Evolutionary conservation across 129 eudicot genomes (phyloP).

Genomic region (Deinandra increscens): DNA sequence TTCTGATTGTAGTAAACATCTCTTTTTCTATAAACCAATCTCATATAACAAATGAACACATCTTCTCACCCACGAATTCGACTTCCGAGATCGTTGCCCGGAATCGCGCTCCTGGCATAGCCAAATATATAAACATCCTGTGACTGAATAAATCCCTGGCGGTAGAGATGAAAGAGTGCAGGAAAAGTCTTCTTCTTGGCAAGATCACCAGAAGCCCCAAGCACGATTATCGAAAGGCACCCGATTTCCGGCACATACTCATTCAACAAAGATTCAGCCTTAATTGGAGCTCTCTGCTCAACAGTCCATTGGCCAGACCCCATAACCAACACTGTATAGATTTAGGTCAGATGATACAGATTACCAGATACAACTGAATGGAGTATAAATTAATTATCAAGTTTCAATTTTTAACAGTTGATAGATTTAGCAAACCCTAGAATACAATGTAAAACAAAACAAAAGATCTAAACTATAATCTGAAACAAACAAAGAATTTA

Average conservation of each 20-base stretch:
- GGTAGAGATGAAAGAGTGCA: conserved; percentile 90
- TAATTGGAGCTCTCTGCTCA: conserved; percentile 50
- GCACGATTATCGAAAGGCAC: conserved; percentile 77
- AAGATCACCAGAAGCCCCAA: conserved; percentile 99
- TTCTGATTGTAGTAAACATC: neutral
- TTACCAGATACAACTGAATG: neutral
- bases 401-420: neutral
- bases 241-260: conserved; percentile 60
- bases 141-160: conserved; percentile 53
- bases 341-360: neutral
- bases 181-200: conserved; percentile 99
- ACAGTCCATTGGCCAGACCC: conserved; percentile 60
- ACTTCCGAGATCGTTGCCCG: conserved; percentile 66
- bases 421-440: conserved; percentile 12
- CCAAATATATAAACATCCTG: conserved; percentile 92
- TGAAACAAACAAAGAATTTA: neutral
- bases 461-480: conserved; percentile 9
- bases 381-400: neutral
- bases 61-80: conserved; percentile 85
- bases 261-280: conserved; percentile 37
- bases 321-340: conserved; percentile 27
- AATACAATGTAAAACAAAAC: too few relatives aligned
- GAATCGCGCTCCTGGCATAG: conserved; percentile 84
- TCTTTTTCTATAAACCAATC: neutral
- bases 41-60: neutral